These are phyloP conservation scores for Stellera chamaejasme DNA, from an alignment of 345 rosid species.

Conservation along the genomic window DNA sequence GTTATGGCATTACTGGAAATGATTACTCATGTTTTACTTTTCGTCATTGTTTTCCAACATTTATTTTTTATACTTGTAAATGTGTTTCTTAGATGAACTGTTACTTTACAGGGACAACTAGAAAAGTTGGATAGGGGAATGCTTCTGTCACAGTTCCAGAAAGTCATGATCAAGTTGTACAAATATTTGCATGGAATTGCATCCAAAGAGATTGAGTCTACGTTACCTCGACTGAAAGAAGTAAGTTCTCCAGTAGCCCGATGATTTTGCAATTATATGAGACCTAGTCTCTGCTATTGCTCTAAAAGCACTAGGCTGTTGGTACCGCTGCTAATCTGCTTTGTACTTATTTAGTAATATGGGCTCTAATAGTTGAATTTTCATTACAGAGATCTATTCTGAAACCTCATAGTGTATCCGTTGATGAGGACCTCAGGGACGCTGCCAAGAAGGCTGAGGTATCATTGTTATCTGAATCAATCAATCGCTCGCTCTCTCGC, in stretches of 20 bases:
- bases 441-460: constrained; percentile 88
- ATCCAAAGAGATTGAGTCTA: constrained; percentile 49
- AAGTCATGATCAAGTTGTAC: constrained; percentile 70
- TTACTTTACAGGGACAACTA: constrained; percentile 67
- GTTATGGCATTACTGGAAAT: too few relatives aligned
- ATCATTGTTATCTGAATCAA: background rate
- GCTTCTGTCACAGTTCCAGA: constrained; percentile 56
- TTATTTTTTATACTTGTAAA: background rate
- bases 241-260: constrained; percentile 31
- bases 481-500: background rate
- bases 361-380: background rate
- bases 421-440: constrained; percentile 84
- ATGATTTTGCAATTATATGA: background rate
- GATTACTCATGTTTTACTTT: background rate
- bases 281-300: background rate
- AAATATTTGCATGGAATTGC: constrained; percentile 55
- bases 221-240: constrained; percentile 68
- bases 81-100: constrained; percentile 5
- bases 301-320: background rate
- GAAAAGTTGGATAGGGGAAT: constrained; percentile 59
- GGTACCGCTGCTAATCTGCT: background rate
- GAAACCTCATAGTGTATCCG: constrained; percentile 70
- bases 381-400: constrained; percentile 41
- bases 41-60: constrained; percentile 1
- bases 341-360: too few relatives aligned